Conservation (phyloP, 768 basidiomycete species). For the Albatrellus ellisii region DNA sequence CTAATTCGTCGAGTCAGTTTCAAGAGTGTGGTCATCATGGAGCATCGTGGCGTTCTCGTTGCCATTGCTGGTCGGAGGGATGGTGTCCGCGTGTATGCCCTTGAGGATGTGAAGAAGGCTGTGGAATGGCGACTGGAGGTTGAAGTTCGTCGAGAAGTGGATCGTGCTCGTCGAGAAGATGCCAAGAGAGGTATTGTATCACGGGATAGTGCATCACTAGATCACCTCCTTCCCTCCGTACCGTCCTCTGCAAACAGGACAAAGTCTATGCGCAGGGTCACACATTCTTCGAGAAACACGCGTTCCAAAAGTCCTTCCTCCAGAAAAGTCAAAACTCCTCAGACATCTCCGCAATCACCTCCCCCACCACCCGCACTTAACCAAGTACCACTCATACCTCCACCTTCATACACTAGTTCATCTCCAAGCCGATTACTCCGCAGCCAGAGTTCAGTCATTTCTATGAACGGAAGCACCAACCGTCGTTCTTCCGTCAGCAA, state of each 20-base stretch:
- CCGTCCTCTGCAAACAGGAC: slow-evolving; percentile 10
- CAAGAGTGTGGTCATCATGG: slow-evolving; percentile 86
- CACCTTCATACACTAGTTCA: slow-evolving; percentile 47
- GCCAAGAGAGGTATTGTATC: slow-evolving; percentile 35
- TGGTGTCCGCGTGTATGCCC: slow-evolving; percentile 78
- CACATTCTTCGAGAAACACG: background rate
- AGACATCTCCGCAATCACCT: slow-evolving; percentile 8
- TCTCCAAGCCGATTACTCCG: slow-evolving; percentile 23
- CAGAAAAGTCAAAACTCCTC: slow-evolving; percentile 14
- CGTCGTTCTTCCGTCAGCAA: slow-evolving; percentile 44
- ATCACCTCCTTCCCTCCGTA: slow-evolving; percentile 11
- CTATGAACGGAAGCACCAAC: slow-evolving; percentile 30
- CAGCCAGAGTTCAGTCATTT: slow-evolving; percentile 28
- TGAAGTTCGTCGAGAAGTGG: slow-evolving; percentile 63
- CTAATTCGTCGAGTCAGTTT: slow-evolving; percentile 72
- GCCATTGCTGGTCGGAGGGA: slow-evolving; percentile 81
- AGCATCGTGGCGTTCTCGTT: slow-evolving; percentile 81
- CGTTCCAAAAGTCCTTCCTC: slow-evolving; percentile 5
- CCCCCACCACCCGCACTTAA: slow-evolving; percentile 4
- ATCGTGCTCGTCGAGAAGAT: slow-evolving; percentile 55
- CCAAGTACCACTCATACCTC: slow-evolving; percentile 30
- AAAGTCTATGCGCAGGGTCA: slow-evolving; percentile 8
- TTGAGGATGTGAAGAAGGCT: slow-evolving; percentile 76
- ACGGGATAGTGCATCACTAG: slow-evolving; percentile 20
- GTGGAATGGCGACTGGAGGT: slow-evolving; percentile 83